These are phyloP conservation scores for Eudorina sp. DNA, from an alignment of 139 green algal species.

Conservation along the genomic window DNA sequence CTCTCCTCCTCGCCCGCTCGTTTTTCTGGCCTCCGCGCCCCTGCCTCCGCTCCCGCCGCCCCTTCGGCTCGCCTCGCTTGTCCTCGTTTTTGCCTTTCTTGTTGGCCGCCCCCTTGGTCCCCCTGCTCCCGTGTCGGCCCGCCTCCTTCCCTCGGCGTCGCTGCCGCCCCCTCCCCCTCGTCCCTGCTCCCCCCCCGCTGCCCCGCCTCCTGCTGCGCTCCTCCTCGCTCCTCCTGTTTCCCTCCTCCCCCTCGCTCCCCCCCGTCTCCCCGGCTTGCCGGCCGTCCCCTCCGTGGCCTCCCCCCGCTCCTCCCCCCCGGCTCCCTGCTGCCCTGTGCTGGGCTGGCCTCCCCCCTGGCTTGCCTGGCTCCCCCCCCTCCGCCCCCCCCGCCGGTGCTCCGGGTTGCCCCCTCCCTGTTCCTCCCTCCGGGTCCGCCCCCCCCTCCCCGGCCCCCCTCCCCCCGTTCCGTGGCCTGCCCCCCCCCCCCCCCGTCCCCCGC, in stretches of 20 bases:
- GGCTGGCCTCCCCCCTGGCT: not conserved
- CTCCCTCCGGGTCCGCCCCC: not conserved
- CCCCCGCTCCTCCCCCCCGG: not conserved
- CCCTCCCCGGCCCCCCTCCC: not conserved
- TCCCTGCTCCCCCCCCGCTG: not conserved
- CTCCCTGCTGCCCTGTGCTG: not conserved
- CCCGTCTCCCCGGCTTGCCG: not conserved
- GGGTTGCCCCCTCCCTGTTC: not conserved
- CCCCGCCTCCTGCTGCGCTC: not conserved
- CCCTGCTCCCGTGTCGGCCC: not conserved
- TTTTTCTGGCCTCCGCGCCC: not conserved
- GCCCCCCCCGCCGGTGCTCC: not conserved
- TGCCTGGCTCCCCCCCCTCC: not conserved
- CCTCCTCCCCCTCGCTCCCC: not conserved
- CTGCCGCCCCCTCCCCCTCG: not conserved
- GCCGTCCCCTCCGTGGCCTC: not conserved
- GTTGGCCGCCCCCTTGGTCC: not conserved
- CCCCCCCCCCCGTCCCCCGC: no score
- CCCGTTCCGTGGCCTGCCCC: not conserved
- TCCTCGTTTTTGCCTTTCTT: not conserved
- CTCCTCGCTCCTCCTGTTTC: not conserved
- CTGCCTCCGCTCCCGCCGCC: not conserved
- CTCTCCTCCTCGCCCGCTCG: not conserved
- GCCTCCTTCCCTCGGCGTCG: not conserved
- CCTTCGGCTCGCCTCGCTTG: not conserved